Base-by-base conservation (phyloP, 768 basidiomycete genomes). In the Termitomyces sp. region DNA sequence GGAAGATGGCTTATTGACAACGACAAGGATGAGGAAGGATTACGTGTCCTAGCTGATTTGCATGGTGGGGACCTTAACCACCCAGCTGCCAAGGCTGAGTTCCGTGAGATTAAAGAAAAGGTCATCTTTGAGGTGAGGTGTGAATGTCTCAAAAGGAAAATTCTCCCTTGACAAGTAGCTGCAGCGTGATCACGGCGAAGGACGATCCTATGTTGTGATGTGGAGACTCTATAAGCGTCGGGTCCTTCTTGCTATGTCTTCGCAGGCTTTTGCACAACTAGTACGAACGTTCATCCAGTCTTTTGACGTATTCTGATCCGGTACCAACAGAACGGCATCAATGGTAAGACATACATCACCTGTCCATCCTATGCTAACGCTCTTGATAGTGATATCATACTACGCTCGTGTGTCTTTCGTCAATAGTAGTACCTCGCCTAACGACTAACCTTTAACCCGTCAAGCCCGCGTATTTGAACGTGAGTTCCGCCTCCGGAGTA, bases 181-280 rank as follows among this genome's bases (percentile, higher is more conserved):
- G 57, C 46, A 96, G 92, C 86, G 91, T 16, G 84, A 87, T 56
- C 83, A 85, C 32, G 89, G 88, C n/a, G 92, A 90, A 63, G 89
- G 80, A 48, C 81, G 92, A 50, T 82, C 86, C 2, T 98, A 98
- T 74, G 66, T 71, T 32, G 80, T 81, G 36, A 91, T 98, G 87
- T 97, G 95, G 93, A 85, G 75, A 66, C 82, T 84, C 68, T 97
- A 98, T 72, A 89, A 90, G 67, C 86, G 87, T 38, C 81, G 95
- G 39, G 94, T 98, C 15, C 72, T 97, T 61, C 84, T 97, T 51
- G 96, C 96, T 8, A 95, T 96, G 92, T 92, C 90, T n/a, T 93
- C 93, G 52, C 96, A 97, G 71, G 65, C 67, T 15, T 69, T 66
- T 48, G 65, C 67, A 4, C 69, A 68, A 60, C 60, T 67, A 15